These are phyloP conservation scores for Colletotrichum sp. DNA, from an alignment of 2,329 filamentous ascomycete genomes.

Conservation along the genomic window DNA sequence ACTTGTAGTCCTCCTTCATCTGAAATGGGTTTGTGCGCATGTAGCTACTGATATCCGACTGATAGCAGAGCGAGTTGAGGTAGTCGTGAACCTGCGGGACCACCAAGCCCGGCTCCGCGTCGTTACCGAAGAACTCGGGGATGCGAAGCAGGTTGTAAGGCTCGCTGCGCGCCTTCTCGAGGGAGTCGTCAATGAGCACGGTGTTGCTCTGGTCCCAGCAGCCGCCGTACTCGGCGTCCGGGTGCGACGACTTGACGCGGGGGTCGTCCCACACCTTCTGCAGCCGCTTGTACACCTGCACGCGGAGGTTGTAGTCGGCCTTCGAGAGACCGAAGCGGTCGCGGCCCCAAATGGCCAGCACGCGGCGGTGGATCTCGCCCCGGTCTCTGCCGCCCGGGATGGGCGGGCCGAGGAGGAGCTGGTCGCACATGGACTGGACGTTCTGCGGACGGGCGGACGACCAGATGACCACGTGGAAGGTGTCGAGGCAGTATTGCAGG, in stretches of 20 bases:
- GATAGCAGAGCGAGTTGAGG: constrained; percentile 57
- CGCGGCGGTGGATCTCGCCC: constrained; percentile 51
- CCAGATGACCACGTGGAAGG: constrained; percentile 87
- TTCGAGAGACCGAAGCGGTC: constrained; percentile 73
- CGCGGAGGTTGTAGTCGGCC: constrained; percentile 70
- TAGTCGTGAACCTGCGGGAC: constrained; percentile 67
- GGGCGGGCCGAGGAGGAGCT: constrained; percentile 56
- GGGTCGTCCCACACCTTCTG: constrained; percentile 70
- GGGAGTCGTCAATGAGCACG: constrained; percentile 85
- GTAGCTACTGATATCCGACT: constrained; percentile 67
- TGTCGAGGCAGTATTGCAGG: constrained; percentile 73
- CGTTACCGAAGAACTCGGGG: constrained; percentile 72
- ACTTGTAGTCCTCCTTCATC: constrained; percentile 31
- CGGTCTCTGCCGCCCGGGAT: neutral
- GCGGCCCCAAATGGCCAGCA: constrained; percentile 79
- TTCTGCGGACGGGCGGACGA: constrained; percentile 82
- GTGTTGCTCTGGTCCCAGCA: constrained; percentile 86
- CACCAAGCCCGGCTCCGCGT: constrained; percentile 45
- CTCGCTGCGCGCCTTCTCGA: constrained; percentile 80
- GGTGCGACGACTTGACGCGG: constrained; percentile 48
- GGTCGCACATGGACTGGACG: constrained; percentile 69
- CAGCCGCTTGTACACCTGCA: constrained; percentile 91
- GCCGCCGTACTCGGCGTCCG: constrained; percentile 38
- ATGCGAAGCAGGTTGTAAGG: constrained; percentile 84
- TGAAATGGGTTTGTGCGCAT: constrained; percentile 58